Conservation (phyloP, 2,329 filamentous ascomycete genomes). For the Corinectria fuckeliana region DNA sequence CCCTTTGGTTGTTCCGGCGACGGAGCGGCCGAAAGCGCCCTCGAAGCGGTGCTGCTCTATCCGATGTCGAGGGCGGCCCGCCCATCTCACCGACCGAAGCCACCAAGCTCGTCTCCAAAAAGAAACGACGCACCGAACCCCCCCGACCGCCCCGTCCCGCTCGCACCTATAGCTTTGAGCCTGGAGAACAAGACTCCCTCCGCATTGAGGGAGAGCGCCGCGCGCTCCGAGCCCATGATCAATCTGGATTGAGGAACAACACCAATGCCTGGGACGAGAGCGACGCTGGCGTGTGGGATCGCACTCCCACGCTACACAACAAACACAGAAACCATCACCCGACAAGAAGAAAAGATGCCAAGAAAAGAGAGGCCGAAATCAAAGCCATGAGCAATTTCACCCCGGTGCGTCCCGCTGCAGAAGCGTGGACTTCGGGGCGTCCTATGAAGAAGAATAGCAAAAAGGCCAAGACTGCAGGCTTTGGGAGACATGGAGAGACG, state of each 20-base stretch:
- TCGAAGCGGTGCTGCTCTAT: constrained; percentile 59
- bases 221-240: constrained; percentile 31
- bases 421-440: constrained; percentile 65
- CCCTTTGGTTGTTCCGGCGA: constrained; percentile 83
- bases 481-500: constrained; percentile 61
- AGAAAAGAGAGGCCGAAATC: constrained; percentile 86
- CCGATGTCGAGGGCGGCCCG: constrained; percentile 56
- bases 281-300: constrained; percentile 37
- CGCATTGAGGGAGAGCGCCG: constrained; percentile 43
- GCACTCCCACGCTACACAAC: constrained; percentile 61
- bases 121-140: constrained; percentile 54
- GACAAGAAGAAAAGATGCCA: constrained; percentile 74
- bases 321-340: constrained; percentile 67
- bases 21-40: constrained; percentile 70
- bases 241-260: constrained; percentile 24
- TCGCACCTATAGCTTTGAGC: constrained; percentile 68
- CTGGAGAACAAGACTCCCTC: constrained; percentile 63
- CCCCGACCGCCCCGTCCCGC: constrained; percentile 55
- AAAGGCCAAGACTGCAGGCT: constrained; percentile 63
- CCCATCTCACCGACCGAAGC: constrained; percentile 46
- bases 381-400: constrained; percentile 79
- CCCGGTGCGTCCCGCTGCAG: constrained; percentile 67
- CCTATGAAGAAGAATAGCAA: constrained; percentile 69
- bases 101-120: constrained; percentile 40
- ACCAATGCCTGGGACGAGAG: constrained; percentile 18